Evolutionary conservation across 306 rosid genomes (phyloP).

Genomic region (Prunus fruticosa): DNA sequence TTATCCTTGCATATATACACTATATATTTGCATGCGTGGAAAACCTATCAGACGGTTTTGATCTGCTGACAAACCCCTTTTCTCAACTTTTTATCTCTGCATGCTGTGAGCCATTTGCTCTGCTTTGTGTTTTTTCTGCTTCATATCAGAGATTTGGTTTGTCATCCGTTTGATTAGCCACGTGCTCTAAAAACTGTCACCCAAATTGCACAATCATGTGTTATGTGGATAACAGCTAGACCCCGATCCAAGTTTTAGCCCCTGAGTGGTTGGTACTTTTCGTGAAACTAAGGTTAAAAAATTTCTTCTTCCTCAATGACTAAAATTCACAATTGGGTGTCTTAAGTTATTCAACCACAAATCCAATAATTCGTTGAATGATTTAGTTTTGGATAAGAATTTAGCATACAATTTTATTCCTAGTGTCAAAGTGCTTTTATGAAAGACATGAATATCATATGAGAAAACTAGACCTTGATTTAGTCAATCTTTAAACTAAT

Average conservation of each 20-base stretch:
- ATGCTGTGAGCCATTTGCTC: neutral
- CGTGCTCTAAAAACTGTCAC: conserved; percentile 1
- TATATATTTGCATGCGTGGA: neutral
- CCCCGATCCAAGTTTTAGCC: neutral
- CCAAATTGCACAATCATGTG: neutral
- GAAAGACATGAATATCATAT: too few species aligned
- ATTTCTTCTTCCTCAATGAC: too few species aligned
- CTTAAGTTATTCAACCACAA: too few species aligned
- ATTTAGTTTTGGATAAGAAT: too few species aligned
- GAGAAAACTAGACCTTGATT: neutral
- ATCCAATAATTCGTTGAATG: too few species aligned
- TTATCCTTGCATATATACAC: too few species aligned
- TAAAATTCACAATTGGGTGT: too few species aligned
- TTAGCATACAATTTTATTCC: too few species aligned
- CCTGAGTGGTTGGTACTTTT: neutral
- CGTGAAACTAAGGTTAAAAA: neutral
- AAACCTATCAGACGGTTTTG: conserved; percentile 8
- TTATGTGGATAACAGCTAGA: neutral
- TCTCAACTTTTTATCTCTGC: neutral
- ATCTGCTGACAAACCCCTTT: conserved; percentile 5
- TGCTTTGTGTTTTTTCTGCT: neutral
- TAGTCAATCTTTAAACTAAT: neutral
- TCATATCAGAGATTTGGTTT: neutral
- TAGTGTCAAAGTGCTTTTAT: too few species aligned
- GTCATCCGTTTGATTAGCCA: conserved; percentile 5